A percentile compares a stretch with the other conserved stretches of the same genome.
These are phyloP conservation scores for Paraphaeosphaeria minitans DNA, from an alignment of 2,329 filamentous ascomycete species.

Conservation along the genomic window DNA sequence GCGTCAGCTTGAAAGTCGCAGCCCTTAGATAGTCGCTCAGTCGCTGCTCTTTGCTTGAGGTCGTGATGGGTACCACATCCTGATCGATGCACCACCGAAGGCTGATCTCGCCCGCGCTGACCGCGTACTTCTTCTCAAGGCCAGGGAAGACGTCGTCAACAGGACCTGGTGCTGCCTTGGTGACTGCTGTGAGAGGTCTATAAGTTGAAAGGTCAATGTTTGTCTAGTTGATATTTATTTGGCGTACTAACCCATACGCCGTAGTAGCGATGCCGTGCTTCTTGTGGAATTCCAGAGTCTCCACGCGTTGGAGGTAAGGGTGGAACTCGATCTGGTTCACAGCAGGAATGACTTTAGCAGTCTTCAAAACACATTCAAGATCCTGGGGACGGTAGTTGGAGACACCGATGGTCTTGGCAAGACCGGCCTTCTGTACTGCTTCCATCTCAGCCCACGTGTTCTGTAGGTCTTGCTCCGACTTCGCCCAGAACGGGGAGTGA, in stretches of 20 bases:
- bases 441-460: conserved; percentile 66
- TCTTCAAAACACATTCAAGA: conserved; percentile 59
- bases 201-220: not conserved
- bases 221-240: not conserved
- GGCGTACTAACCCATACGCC: conserved; percentile 46
- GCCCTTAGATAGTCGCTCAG: conserved; percentile 62
- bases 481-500: conserved; percentile 64
- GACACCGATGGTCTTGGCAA: conserved; percentile 66
- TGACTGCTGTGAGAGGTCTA: conserved; percentile 55
- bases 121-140: conserved; percentile 66
- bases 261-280: conserved; percentile 54
- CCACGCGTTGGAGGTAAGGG: conserved; percentile 67
- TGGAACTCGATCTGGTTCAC: conserved; percentile 74
- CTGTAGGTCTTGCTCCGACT: conserved; percentile 60
- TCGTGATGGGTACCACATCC: conserved; percentile 64
- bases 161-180: conserved; percentile 61
- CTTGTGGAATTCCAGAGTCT: conserved; percentile 61
- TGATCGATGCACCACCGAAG: conserved; percentile 67
- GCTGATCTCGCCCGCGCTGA: conserved; percentile 61
- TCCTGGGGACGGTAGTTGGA: conserved; percentile 63
- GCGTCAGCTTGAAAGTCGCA: conserved; percentile 63
- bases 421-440: conserved; percentile 59
- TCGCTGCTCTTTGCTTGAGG: conserved; percentile 64
- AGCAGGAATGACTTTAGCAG: conserved; percentile 61
- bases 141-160: conserved; percentile 57